Base-by-base conservation (phyloP, 73 alveolate genomes). In the Paramecium pentaurelia region DNA sequence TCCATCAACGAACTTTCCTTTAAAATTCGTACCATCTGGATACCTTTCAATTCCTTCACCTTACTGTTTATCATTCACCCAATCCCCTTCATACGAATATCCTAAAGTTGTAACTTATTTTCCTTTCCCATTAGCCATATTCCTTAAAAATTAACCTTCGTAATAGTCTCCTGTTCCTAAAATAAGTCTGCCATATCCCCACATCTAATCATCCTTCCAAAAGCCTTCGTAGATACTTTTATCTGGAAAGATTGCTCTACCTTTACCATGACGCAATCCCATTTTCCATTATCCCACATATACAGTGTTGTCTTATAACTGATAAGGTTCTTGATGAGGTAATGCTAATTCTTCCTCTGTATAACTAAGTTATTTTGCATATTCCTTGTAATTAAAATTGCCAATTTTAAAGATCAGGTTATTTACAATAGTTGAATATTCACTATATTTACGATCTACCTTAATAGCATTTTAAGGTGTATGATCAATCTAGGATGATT, bases 11-110 rank as follows among this genome's bases (percentile, higher is more conserved):
- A 71, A 94, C 8, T 12, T 68, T 49, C 96, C 97, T 59, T 47
- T 51, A 27, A 77, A 94, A 20, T 42, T 93, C 11, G 96, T 91
- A 1, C 97, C 97, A 93, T 94, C 96, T 20, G 95, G 95, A 94
- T 95, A 94, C 27, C 25, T 60, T 54, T 94, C 97, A 22, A 25
- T 45, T 12, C 96, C 97, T 36, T 84, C 89, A n/a, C 97, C 97
- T 14, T 93, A 71, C 60, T 93, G 27, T 49, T 44, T 30, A 59
- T 94, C 97, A 70, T 94, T 95, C 9, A 87, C 49, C 95, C 95
- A 94, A 0, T 54, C 2, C 4, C 97, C 97, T 12, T 59, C 92
- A 88, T 77, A 94, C 4, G 27, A 12, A 22, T 88, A 58, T 2
- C 95, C 95, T 14, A 18, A 14, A 34, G 44, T 25, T n/a, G 90